Evolutionary conservation across 2,329 filamentous ascomycete species (phyloP).

Genomic region (Xylaria sp.): DNA sequence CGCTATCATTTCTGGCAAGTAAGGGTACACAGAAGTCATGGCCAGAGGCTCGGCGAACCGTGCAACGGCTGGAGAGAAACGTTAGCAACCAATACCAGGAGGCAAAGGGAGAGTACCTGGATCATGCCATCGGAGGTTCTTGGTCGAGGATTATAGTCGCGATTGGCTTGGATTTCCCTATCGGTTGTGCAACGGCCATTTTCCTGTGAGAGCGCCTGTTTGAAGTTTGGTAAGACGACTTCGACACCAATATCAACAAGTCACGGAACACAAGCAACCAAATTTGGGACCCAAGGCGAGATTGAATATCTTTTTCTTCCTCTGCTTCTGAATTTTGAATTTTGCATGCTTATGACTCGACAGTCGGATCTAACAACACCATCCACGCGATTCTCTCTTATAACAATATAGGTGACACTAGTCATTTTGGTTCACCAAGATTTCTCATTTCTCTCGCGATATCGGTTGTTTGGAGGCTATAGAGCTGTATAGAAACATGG

Average conservation of each 20-base stretch:
- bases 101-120: conserved; percentile 43
- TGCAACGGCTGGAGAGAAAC: conserved; percentile 70
- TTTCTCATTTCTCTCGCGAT: background rate
- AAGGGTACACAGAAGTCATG: conserved; percentile 77
- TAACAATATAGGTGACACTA: conserved; percentile 26
- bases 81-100: conserved; percentile 49
- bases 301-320: background rate
- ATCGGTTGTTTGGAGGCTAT: background rate
- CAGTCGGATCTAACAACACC: conserved; percentile 12
- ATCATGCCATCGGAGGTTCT: conserved; percentile 31
- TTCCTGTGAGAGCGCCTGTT: conserved; percentile 33
- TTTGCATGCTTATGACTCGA: conserved; percentile 13
- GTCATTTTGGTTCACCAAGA: conserved; percentile 8
- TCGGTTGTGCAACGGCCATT: conserved; percentile 22
- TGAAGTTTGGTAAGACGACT: conserved; percentile 41
- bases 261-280: conserved; percentile 39
- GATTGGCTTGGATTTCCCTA: conserved; percentile 10
- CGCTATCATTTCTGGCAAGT: conserved; percentile 83
- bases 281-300: conserved; percentile 3
- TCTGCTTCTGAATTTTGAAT: conserved; percentile 25
- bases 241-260: conserved; percentile 43
- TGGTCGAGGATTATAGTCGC: conserved; percentile 1
- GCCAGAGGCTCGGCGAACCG: conserved; percentile 81
- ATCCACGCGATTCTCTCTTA: conserved; percentile 3
- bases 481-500: conserved; percentile 1